Percentiles rank a stretch among this genome's conserved stretches.
Evolutionary conservation across 2,329 filamentous ascomycete genomes (phyloP).

Genomic region (Colletotrichum lindemuthianum): DNA sequence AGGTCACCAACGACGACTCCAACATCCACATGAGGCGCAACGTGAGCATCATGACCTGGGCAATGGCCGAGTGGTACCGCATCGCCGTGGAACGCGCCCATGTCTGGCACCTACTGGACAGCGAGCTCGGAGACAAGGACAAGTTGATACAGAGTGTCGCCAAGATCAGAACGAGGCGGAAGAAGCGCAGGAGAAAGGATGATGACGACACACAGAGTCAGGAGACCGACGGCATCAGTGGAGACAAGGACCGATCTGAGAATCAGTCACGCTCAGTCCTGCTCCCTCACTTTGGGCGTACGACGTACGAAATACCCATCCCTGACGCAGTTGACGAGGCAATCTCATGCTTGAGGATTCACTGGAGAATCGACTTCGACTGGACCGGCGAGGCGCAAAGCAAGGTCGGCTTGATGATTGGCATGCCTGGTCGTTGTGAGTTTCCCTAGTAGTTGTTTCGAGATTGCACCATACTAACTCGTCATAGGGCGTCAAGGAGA

Average conservation of each 20-base stretch:
- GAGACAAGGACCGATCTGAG: slow-evolving; percentile 6
- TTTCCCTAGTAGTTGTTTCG: slow-evolving; percentile 36
- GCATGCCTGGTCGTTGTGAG: slow-evolving; percentile 72
- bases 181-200: slow-evolving; percentile 38
- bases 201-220: slow-evolving; percentile 36
- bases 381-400: slow-evolving; percentile 78
- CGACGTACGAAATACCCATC: slow-evolving; percentile 57
- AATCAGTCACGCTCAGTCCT: slow-evolving; percentile 54
- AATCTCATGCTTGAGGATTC: slow-evolving; percentile 59
- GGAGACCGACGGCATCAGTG: slow-evolving; percentile 34
- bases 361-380: slow-evolving; percentile 74
- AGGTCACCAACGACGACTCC: slow-evolving; percentile 49
- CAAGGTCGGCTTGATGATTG: slow-evolving; percentile 62
- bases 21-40: slow-evolving; percentile 64
- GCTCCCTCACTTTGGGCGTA: slow-evolving; percentile 63
- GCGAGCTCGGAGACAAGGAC: slow-evolving; percentile 53
- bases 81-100: slow-evolving; percentile 67
- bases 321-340: slow-evolving; percentile 46
- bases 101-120: slow-evolving; percentile 69
- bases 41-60: slow-evolving; percentile 70
- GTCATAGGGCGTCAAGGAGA: slow-evolving; percentile 69
- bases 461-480: slow-evolving; percentile 27
- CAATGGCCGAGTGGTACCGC: slow-evolving; percentile 74
- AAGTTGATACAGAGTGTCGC: slow-evolving; percentile 43
- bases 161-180: slow-evolving; percentile 42